Base-by-base conservation (phyloP, 306 rosid genomes). In the Alnus glutinosa region DNA sequence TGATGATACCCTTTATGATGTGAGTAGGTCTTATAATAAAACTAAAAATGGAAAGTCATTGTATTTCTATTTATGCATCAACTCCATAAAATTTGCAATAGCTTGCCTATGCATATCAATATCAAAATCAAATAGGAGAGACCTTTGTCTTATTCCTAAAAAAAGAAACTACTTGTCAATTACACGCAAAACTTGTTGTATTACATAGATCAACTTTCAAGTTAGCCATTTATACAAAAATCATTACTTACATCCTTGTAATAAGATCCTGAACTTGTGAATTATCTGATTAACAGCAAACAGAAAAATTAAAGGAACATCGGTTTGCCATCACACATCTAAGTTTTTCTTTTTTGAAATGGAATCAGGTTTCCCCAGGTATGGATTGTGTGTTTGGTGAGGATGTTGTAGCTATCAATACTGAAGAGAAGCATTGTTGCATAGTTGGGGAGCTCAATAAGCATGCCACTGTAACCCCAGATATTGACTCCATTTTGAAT, bases 1-100 rank as follows among this genome's bases (percentile, higher is more conserved):
- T 62, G 97, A 97, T 5, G 74, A 92, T 82, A 89, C 88, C 48
- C 83, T 94, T 76, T 89, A 88, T 75, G 96, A 94, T 84, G 97
- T 89, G 87, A 91, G 97, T 83, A 70, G 23, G 70, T 75, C 64
- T 69, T 62, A 68, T 50, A 19, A 80, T 76, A 70, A 78, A 58
- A 70, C 73, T 42, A 63, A 59, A 23, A 42, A 75, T 36, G 2
- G 14, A 46, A 57, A 44, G 44, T 55, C 51, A 42, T 68, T n/a
- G 57, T 71, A 4, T 48, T 59, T 16, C 63, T 80, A 59, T 42
- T n/a, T 30, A 55, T 36, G 37, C 59, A 63, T 59, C 19, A 55
- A 52, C 68, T 47, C 52, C 52, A 51, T 67, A 59, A 73, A 50
- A 46, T 47, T 59, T 46, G 62, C 30, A 58, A 69, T 64, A 70